Conservation (phyloP, 83 land plant genomes). For the Thuja plicata region DNA sequence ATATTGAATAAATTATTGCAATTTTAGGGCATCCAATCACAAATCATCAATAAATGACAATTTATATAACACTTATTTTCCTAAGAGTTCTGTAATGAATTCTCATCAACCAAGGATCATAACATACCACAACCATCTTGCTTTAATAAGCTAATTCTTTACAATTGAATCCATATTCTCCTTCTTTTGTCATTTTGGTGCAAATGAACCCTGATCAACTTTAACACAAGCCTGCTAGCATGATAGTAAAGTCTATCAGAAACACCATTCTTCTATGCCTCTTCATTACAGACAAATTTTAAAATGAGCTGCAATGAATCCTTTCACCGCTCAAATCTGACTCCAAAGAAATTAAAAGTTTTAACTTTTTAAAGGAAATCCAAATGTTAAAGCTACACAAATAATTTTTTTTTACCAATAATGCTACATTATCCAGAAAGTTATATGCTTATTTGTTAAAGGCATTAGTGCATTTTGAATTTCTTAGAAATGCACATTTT, state of each 20-base stretch:
- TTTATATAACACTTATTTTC: too few relatives aligned
- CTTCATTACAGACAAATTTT: neutral
- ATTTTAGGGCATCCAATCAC: too few relatives aligned
- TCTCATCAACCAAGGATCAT: too few relatives aligned
- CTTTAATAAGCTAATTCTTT: slow-evolving; percentile 44
- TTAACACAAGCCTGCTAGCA: too few relatives aligned
- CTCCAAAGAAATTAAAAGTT: neutral
- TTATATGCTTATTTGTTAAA: neutral
- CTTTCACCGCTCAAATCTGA: neutral
- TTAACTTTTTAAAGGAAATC: neutral
- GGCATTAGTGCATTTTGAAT: neutral
- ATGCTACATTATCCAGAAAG: neutral
- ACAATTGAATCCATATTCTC: slow-evolving; percentile 38
- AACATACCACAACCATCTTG: too few relatives aligned
- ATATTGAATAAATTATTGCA: too few relatives aligned
- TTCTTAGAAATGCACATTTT: too few relatives aligned
- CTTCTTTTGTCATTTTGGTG: slow-evolving; percentile 42
- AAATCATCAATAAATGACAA: too few relatives aligned
- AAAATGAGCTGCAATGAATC: neutral
- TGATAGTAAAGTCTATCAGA: neutral
- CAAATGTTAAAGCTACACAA: too few relatives aligned
- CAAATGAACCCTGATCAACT: slow-evolving; percentile 11
- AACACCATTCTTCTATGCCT: neutral
- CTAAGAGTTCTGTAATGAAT: too few relatives aligned
- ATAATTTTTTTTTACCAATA: neutral